Base-by-base conservation (phyloP, 441 rosid genomes). In the Daphne laureola region DNA sequence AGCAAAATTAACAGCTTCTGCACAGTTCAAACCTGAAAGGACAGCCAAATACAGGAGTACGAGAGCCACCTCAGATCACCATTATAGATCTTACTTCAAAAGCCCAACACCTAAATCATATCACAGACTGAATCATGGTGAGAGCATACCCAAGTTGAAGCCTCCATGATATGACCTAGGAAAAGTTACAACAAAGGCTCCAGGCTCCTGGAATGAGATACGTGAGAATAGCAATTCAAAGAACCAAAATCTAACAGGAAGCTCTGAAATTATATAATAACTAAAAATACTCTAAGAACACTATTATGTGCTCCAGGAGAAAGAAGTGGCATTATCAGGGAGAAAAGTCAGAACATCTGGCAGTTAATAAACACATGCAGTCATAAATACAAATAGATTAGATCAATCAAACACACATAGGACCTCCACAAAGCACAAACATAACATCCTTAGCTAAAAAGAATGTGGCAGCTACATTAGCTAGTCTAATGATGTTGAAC, bases 1-100 rank as follows among this genome's bases (percentile, higher is more conserved):
- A 52, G 97, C 96, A 73, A 93, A 93, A 73, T 93, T 93, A 61
- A 93, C 98, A 44, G 98, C 97, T 78, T 91, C 96, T 14, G 96
- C 96, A 64, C 90, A 89, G 68, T 93, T 93, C 62, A 93, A 75
- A 77, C 98, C 97, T 93, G 75, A 53, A 61, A 60, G 66, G 36
- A 57, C 50, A 60, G 40, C 45, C 38, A 31, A 31, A 21, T 5
- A 31, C 7, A 8, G 9, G 38, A 31, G 38, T 8, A 31, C 9
- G 38, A 8, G 11, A 31, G 38, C 38, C 38, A 31, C 38, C 38
- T 31, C 38, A 49, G 14, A 25, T 50, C 47, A 44, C 47, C 47
- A 44, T 44, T 44, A 0, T 8, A 31, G 11, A 31, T 44, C 6
- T 13, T 44, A 44, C 13, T 13, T 44, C 16, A 44, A 12, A 13